A percentile compares a stretch with the other conserved stretches of the same genome.
phyloP scores from a whole-genome alignment of 352 stramenopile genomes.

The Phytophthora agathidicida region DNA sequence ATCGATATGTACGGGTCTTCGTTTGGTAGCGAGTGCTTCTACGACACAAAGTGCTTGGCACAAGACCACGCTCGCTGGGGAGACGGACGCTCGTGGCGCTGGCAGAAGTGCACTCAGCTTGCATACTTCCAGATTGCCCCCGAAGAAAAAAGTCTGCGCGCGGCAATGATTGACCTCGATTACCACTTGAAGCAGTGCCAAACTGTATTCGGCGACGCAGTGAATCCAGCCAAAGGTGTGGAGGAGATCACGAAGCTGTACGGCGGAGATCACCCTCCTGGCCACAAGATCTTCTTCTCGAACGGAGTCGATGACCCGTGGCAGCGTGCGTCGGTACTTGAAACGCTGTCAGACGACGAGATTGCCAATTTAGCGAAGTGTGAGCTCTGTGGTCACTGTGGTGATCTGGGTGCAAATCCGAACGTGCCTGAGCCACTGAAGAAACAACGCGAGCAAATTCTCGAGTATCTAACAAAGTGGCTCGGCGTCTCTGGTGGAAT shows the following conservation, averaged over 20 bases:
- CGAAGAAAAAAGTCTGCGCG: slow-evolving; percentile 57
- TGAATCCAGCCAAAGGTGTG: slow-evolving; percentile 64
- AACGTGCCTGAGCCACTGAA: slow-evolving; percentile 62
- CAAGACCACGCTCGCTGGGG: slow-evolving; percentile 58
- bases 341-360: slow-evolving; percentile 62
- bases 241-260: slow-evolving; percentile 73
- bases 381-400: slow-evolving; percentile 84
- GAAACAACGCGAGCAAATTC: slow-evolving; percentile 70
- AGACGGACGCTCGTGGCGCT: slow-evolving; percentile 86
- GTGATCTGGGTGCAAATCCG: slow-evolving; percentile 59
- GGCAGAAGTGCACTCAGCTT: slow-evolving; percentile 88
- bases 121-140: slow-evolving; percentile 89
- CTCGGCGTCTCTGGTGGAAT: slow-evolving; percentile 26
- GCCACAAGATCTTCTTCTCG: slow-evolving; percentile 86
- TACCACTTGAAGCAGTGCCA: slow-evolving; percentile 87
- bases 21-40: slow-evolving; percentile 85
- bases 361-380: slow-evolving; percentile 77
- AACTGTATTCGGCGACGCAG: slow-evolving; percentile 69
- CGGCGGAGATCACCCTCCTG: slow-evolving; percentile 70
- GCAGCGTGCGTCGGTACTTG: slow-evolving; percentile 77
- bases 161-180: slow-evolving; percentile 67
- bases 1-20: slow-evolving; percentile 77
- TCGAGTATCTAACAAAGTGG: slow-evolving; percentile 72
- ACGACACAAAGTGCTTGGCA: slow-evolving; percentile 77
- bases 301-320: slow-evolving; percentile 88